Conservation (phyloP, 805 yeast genomes). For the Blastobotrys muscicola region DNA sequence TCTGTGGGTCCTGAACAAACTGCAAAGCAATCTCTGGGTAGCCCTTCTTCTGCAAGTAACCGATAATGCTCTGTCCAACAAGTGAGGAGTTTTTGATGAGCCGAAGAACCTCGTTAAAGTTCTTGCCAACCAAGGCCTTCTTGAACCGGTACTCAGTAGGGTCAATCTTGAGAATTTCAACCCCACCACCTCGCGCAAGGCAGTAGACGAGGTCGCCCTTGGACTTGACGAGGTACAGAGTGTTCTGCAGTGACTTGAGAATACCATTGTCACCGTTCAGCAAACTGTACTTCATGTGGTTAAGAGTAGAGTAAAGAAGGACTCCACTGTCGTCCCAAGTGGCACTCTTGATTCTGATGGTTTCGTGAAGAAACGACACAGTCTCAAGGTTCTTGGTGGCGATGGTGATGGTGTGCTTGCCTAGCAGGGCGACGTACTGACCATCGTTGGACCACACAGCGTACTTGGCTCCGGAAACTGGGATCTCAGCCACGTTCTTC, state of each 20-base stretch:
- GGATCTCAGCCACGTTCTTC: slow-evolving; percentile 58
- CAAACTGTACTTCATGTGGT: slow-evolving; percentile 88
- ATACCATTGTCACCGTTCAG: slow-evolving; percentile 94
- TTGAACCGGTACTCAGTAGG: slow-evolving; percentile 97
- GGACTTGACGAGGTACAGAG: slow-evolving; percentile 71
- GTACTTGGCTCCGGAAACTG: slow-evolving; percentile 74
- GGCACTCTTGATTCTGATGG: slow-evolving; percentile 92
- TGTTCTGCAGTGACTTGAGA: slow-evolving; percentile 81
- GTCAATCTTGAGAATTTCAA: slow-evolving; percentile 70
- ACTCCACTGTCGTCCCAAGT: slow-evolving; percentile 96
- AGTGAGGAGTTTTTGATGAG: slow-evolving; percentile 80
- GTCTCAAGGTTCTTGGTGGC: slow-evolving; percentile 71
- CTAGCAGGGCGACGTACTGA: slow-evolving; percentile 73
- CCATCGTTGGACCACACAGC: slow-evolving; percentile 85
- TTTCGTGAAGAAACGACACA: slow-evolving; percentile 84
- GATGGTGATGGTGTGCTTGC: slow-evolving; percentile 87
- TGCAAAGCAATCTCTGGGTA: slow-evolving; percentile 96
- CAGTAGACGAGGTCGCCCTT: slow-evolving; percentile 65
- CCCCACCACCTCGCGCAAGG: slow-evolving; percentile 76
- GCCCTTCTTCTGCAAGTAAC: slow-evolving; percentile 88
- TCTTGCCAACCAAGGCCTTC: slow-evolving; percentile 79
- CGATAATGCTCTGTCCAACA: slow-evolving; percentile 96
- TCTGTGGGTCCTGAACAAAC: slow-evolving; percentile 93
- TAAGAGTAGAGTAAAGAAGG: slow-evolving; percentile 83
- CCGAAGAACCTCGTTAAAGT: slow-evolving; percentile 84